A percentile compares a stretch with the other conserved stretches of the same genome.
Evolutionary conservation across 2,329 filamentous ascomycete species (phyloP).

Genomic region (Aureobasidium sp.): DNA sequence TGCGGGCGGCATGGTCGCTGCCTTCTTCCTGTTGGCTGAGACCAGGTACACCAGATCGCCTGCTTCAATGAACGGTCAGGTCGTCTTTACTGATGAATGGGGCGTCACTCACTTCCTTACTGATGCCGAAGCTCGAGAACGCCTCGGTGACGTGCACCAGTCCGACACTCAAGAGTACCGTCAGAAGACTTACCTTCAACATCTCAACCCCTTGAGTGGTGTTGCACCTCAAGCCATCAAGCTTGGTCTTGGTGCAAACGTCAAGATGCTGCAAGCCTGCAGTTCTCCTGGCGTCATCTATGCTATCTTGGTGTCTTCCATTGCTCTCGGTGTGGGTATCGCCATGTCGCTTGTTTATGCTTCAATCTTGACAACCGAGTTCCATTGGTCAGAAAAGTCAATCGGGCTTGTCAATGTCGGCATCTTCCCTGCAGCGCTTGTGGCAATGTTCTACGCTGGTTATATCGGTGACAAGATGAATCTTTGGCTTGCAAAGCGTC

Average conservation of each 20-base stretch:
- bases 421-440: conserved; percentile 21
- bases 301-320: conserved; percentile 33
- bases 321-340: conserved; percentile 32
- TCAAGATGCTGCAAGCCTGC: conserved; percentile 30
- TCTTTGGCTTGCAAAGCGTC: conserved; percentile 28
- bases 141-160: conserved; percentile 14
- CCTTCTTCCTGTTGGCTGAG: conserved; percentile 37
- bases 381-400: conserved; percentile 27
- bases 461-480: conserved; percentile 24
- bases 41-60: conserved; percentile 32
- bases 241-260: conserved; percentile 18
- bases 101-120: conserved; percentile 32
- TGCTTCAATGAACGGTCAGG: conserved; percentile 29
- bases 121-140: conserved; percentile 26
- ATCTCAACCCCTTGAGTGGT: conserved; percentile 18
- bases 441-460: conserved; percentile 25
- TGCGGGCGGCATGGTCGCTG: conserved; percentile 31
- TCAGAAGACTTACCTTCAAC: conserved; percentile 17
- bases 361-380: conserved; percentile 29
- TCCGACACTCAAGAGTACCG: conserved; percentile 1
- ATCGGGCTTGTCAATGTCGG: conserved; percentile 24
- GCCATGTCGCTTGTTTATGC: conserved; percentile 36
- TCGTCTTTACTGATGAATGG: conserved; percentile 36
- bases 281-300: conserved; percentile 35
- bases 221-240: conserved; percentile 17